phyloP scores from a whole-genome alignment of 805 yeast species.

The Wickerhamiella nectarea region DNA sequence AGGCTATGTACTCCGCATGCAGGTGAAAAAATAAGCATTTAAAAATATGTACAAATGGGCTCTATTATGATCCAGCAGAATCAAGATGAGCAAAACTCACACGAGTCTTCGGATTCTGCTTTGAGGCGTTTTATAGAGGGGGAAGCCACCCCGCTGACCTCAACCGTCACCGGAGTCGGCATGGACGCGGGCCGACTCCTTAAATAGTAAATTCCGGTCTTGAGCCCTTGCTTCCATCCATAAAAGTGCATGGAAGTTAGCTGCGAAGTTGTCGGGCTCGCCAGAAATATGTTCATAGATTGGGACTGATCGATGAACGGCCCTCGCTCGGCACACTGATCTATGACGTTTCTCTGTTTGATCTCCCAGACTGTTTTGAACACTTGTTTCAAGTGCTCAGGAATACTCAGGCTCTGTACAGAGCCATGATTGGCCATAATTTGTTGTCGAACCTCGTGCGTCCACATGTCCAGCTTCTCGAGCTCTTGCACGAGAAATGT shows the following conservation, averaged over 20 bases:
- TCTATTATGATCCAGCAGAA: too few relatives aligned
- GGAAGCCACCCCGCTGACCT: slow-evolving; percentile 19
- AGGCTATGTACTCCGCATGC: too few relatives aligned
- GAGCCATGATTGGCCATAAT: slow-evolving; percentile 73
- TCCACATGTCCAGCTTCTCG: slow-evolving; percentile 68
- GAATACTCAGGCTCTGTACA: slow-evolving; percentile 56
- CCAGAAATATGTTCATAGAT: slow-evolving; percentile 73
- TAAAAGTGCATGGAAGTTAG: slow-evolving; percentile 94
- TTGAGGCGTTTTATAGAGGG: background rate
- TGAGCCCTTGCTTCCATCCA: slow-evolving; percentile 93
- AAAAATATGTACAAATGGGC: too few relatives aligned
- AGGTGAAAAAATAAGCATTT: background rate
- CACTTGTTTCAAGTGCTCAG: slow-evolving; percentile 49
- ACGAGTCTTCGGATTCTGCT: background rate
- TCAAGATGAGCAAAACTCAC: background rate
- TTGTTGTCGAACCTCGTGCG: slow-evolving; percentile 51
- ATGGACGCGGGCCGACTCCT: slow-evolving; percentile 93
- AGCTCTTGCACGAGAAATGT: slow-evolving; percentile 67
- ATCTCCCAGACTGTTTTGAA: slow-evolving; percentile 93
- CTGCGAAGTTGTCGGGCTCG: slow-evolving; percentile 82
- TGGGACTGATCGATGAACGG: slow-evolving; percentile 79
- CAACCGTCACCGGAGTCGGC: slow-evolving; percentile 79
- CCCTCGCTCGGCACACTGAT: slow-evolving; percentile 66
- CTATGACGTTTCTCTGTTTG: slow-evolving; percentile 64
- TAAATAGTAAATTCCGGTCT: slow-evolving; percentile 94